A percentile compares a stretch with the other conserved stretches of the same genome.
Evolutionary conservation across 495 filamentous ascomycete species (phyloP).

Genomic region (Aspergillus heteromorphus): DNA sequence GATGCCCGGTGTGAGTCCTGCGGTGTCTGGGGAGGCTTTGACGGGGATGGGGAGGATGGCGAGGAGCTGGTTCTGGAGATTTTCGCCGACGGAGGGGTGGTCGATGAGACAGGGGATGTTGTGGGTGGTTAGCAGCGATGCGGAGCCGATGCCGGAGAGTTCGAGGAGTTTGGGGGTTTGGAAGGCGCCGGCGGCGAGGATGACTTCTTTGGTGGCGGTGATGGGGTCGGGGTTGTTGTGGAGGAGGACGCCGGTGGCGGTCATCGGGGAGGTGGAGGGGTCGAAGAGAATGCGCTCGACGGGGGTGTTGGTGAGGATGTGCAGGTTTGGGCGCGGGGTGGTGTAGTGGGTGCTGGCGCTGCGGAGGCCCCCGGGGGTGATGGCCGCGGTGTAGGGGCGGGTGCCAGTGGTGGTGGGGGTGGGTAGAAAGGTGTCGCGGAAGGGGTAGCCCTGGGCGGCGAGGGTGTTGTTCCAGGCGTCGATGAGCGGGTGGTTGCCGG

Average conservation of each 20-base stretch:
- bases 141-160: constrained; percentile 55
- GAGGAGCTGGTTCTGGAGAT: constrained; percentile 49
- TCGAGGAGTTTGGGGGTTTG: constrained; percentile 56
- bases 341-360: constrained; percentile 46
- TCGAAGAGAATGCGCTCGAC: constrained; percentile 33
- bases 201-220: constrained; percentile 49
- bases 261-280: not conserved
- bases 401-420: no score
- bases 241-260: constrained; percentile 23
- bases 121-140: constrained; percentile 24
- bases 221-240: constrained; percentile 20
- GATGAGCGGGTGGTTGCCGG: constrained; percentile 22
- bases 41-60: no score
- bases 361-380: constrained; percentile 35
- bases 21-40: no score
- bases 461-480: constrained; percentile 23
- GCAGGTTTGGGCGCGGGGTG: constrained; percentile 28
- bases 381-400: constrained; percentile 32
- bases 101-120: constrained; percentile 39
- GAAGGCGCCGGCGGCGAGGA: constrained; percentile 53
- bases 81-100: constrained; percentile 42
- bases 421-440: no score
- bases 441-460: constrained; percentile 25
- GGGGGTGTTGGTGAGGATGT: constrained; percentile 25
- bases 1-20: no score